phyloP scores from a whole-genome alignment of 192 early-diverging fungal species.

The Phycomyces nitens region DNA sequence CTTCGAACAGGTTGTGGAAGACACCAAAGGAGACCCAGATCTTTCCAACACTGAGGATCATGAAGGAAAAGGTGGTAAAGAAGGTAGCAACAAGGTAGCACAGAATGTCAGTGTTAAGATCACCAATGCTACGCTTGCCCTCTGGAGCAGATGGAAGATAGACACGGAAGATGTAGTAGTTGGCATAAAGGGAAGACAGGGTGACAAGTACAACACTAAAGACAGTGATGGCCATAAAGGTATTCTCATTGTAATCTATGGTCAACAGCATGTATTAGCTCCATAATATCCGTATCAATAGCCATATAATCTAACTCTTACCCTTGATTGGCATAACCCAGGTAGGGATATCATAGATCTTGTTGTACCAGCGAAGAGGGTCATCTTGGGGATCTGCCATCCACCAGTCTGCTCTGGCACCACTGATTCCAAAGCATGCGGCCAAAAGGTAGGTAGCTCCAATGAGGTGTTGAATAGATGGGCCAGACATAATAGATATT shows the following conservation, averaged over 20 bases:
- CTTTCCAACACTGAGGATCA: conserved; percentile 23
- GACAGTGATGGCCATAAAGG: background rate
- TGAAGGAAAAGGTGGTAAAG: conserved; percentile 5
- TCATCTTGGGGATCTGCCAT: background rate
- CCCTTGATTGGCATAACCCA: conserved; percentile 17
- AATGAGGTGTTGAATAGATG: too few species aligned
- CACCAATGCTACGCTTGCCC: background rate
- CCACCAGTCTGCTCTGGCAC: background rate
- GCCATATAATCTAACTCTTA: too few species aligned
- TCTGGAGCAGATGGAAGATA: background rate
- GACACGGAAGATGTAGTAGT: conserved; percentile 2
- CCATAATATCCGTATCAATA: background rate
- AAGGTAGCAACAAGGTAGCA: conserved; percentile 19
- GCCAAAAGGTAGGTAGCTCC: background rate
- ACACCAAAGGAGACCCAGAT: conserved; percentile 22
- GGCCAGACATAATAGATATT: too few species aligned
- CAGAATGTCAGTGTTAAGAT: background rate
- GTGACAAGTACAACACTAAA: background rate
- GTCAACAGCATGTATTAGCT: background rate
- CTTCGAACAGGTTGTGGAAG: conserved; percentile 30
- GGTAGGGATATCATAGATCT: conserved; percentile 14
- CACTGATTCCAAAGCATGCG: background rate
- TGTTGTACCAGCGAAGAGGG: background rate
- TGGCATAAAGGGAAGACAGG: background rate
- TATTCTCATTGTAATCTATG: background rate